Conservation (phyloP, 208 protist genomes). For the Leishmania guyanensis region DNA sequence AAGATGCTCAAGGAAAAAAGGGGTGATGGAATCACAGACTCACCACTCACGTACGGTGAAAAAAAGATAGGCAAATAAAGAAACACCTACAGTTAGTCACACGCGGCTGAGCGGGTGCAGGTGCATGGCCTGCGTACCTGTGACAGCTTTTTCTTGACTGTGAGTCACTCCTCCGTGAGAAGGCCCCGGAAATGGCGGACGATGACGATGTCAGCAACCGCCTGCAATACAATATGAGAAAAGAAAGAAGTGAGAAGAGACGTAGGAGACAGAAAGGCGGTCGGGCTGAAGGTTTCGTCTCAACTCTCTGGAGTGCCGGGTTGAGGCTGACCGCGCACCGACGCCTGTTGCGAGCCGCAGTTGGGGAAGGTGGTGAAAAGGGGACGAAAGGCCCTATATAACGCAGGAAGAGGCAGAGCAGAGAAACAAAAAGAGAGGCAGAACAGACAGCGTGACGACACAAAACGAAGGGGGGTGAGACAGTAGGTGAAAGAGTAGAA, state of each 20-base stretch:
- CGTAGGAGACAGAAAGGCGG: background rate
- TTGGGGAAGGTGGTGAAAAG: background rate
- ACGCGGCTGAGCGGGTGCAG: background rate
- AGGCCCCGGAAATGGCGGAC: background rate
- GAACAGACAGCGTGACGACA: background rate
- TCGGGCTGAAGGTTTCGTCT: background rate
- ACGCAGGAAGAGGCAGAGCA: background rate
- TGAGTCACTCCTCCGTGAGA: background rate
- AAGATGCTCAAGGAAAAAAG: background rate
- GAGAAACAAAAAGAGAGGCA: background rate
- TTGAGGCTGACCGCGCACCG: background rate
- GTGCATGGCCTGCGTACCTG: background rate
- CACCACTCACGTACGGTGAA: background rate
- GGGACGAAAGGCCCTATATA: background rate
- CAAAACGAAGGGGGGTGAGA: background rate
- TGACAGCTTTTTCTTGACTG: background rate
- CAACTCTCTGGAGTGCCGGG: background rate
- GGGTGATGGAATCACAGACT: background rate
- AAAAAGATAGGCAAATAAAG: background rate
- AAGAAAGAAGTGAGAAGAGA: background rate
- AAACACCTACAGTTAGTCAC: background rate
- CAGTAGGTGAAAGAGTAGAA: background rate
- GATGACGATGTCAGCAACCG: background rate
- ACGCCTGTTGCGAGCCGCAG: background rate
- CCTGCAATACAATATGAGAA: background rate